Percentiles rank a stretch among this genome's conserved stretches.
phyloP scores from a whole-genome alignment of 305 asterid genomes.

The Fraxinus velutina region DNA sequence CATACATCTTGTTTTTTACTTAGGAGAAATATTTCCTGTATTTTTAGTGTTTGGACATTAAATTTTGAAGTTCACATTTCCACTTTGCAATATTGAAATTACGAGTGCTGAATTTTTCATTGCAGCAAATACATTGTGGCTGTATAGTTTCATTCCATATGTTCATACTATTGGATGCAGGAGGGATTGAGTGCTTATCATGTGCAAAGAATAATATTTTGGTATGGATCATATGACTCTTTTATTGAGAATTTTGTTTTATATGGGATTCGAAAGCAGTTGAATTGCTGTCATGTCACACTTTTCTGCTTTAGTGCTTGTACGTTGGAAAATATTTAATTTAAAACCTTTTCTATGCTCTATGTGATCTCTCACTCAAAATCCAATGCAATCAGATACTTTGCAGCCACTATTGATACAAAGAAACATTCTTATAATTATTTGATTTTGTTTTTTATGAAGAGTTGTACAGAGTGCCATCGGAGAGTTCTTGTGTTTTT shows the following conservation, averaged over 20 bases:
- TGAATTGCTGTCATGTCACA: not conserved
- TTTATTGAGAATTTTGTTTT: not conserved
- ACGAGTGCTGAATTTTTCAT: conserved; percentile 25
- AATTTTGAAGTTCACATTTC: conserved; percentile 18
- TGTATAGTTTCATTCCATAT: conserved; percentile 96
- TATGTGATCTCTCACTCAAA: not conserved
- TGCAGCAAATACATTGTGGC: conserved; percentile 99
- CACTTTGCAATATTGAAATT: conserved; percentile 3
- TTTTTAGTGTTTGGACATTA: conserved; percentile 14
- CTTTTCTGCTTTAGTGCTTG: not conserved
- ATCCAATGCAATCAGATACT: not conserved
- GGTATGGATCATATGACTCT: conserved; percentile 45
- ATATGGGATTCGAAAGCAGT: not conserved
- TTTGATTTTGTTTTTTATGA: not conserved
- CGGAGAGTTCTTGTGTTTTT: conserved; percentile 7
- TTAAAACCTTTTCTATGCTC: not conserved
- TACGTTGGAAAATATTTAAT: not conserved
- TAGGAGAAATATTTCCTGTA: conserved; percentile 14
- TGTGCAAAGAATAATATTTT: conserved; percentile 84
- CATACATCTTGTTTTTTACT: not conserved
- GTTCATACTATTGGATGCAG: conserved; percentile 95
- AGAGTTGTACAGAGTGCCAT: conserved; percentile 17
- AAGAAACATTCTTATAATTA: not conserved
- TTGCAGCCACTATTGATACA: not conserved
- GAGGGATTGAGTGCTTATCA: conserved; percentile 91